These are phyloP conservation scores for Urochloa ruziziensis DNA, from an alignment of 176 grass and related monocot species.

Conservation along the genomic window DNA sequence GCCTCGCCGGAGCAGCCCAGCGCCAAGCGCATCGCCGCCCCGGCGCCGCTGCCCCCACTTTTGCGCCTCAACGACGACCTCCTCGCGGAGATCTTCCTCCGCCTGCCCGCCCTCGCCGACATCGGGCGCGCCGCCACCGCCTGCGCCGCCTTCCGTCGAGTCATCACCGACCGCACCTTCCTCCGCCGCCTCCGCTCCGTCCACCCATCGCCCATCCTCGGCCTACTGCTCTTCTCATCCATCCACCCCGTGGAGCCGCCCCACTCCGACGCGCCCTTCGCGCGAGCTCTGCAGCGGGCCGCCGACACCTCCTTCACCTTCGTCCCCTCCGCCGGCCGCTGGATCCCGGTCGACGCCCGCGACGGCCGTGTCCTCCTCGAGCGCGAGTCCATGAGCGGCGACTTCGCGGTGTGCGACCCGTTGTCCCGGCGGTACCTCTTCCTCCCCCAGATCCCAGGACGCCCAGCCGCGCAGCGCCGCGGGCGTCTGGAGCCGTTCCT, in stretches of 20 bases:
- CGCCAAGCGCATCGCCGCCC: not conserved
- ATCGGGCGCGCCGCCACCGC: conserved; percentile 25
- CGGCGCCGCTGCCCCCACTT: not conserved
- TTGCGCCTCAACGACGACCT: conserved; percentile 18
- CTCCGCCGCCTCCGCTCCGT: conserved; percentile 25
- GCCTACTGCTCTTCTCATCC: not conserved
- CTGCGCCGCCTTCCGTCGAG: conserved; percentile 7
- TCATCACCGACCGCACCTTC: conserved; percentile 7
- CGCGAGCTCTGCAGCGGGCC: conserved; percentile 8
- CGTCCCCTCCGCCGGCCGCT: conserved; percentile 1
- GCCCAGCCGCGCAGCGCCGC: not conserved
- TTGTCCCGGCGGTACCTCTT: not conserved
- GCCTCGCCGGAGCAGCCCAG: not conserved
- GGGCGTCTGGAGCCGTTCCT: conserved; percentile 30
- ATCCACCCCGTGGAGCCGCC: conserved; percentile 5
- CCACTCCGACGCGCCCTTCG: conserved; percentile 27
- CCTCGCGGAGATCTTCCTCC: conserved; percentile 34
- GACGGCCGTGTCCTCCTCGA: conserved; percentile 35
- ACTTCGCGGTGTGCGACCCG: conserved; percentile 29
- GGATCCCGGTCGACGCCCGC: conserved; percentile 3
- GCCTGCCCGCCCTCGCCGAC: conserved; percentile 22
- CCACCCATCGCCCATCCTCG: conserved; percentile 15
- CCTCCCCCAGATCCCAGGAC: conserved; percentile 12
- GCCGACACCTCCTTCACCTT: conserved; percentile 32
- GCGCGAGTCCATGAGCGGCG: not conserved